Conservation (phyloP, 257 asterid genomes). For the Agastache rugosa region DNA sequence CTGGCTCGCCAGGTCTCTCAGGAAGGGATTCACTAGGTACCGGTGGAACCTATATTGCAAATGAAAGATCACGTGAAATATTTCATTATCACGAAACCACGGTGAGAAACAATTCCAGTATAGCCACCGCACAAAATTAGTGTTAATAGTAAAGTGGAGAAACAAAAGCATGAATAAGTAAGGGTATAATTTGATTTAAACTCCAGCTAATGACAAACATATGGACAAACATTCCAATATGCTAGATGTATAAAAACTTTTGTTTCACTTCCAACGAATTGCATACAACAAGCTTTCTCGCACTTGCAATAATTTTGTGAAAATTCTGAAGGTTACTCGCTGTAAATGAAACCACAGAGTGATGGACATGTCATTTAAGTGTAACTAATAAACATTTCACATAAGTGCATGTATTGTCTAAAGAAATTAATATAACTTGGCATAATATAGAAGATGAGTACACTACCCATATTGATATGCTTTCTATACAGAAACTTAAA, state of each 20-base stretch:
- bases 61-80: slow-evolving; percentile 29
- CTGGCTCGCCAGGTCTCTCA: slow-evolving; percentile 87
- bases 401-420: neutral
- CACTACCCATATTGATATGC: neutral
- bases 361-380: neutral
- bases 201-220: slow-evolving; percentile 23
- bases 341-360: slow-evolving; percentile 17
- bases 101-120: slow-evolving; percentile 22
- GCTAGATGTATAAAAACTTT: slow-evolving; percentile 8
- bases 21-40: slow-evolving; percentile 75
- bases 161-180: neutral
- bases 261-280: neutral
- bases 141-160: neutral
- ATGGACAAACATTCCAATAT: slow-evolving; percentile 3
- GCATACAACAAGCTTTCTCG: neutral
- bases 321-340: slow-evolving; percentile 25
- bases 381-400: slow-evolving; percentile 1
- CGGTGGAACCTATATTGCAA: slow-evolving; percentile 70
- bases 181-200: slow-evolving; percentile 5
- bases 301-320: slow-evolving; percentile 4
- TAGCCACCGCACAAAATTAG: neutral
- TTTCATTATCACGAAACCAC: slow-evolving; percentile 7
- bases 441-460: slow-evolving; percentile 10
- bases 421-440: slow-evolving; percentile 5
- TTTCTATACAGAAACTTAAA: slow-evolving; percentile 14